Evolutionary conservation across 441 rosid genomes (phyloP), one percentile per base, ranked within the genome.

Genomic region (Kokia cookei): DNA sequence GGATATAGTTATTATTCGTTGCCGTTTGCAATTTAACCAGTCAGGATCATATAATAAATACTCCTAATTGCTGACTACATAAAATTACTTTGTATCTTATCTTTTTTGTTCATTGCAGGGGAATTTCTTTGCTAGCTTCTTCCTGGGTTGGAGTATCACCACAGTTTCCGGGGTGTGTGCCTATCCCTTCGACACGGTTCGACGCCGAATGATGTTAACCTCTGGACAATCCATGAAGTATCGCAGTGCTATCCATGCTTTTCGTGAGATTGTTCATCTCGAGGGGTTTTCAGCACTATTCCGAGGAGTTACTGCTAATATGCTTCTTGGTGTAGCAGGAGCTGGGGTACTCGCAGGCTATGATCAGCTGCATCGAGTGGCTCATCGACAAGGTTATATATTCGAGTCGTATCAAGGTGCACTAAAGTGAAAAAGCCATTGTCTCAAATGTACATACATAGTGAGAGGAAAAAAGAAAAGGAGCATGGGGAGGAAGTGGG

Each of bases 191-290:
- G 98, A 96, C 77, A 93, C 97, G 0, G 14, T 96, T 69, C 84
- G 97, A 51, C 84, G 98, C 79, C 90, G 97, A 84, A 93, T 96
- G 97, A 93, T 93, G 98, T 90, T 93, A 76, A 96, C 97, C 27
- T 93, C 98, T 27, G 98, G 98, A 71, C 89, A 91, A 32, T 84
- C 92, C 12, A 59, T 74, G 7, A 96, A 92, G 85, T 93, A 93
- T 80, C 84, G 76, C 17, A 85, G 79, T 64, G 75, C 89, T 8
- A 55, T 81, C 72, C 97, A 92, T 54, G 97, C 98, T 11, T 78
- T 86, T 51, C 75, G 12, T 17, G 96, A 93, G 87, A 92, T 96
- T 43, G 55, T 84, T 65, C 85, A 73, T 24, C 77, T 71, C 0
- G 99, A 96, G 81, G 99, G 99, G 17, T 82, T 85, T 74, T 70